Base-by-base conservation (phyloP, 768 basidiomycete genomes). In the Mycena latifolia region DNA sequence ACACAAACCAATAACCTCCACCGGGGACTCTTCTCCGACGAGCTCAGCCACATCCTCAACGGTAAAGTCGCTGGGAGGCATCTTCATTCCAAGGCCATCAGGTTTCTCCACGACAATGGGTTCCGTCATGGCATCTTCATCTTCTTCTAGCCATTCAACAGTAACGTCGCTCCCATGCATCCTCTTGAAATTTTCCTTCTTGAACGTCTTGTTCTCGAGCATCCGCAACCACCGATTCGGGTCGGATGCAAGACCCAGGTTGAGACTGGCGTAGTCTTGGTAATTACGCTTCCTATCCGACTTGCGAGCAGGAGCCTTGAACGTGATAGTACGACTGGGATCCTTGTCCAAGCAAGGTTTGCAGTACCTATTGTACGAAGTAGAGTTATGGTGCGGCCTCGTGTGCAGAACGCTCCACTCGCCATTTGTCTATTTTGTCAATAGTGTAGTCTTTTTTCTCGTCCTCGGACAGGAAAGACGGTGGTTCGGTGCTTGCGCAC, bases 1-100 rank as follows among this genome's bases (percentile, higher is more conserved):
- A 27, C 55, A 72, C 84, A 64, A 72, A 95, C 95, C 95, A 71
- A 99, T 97, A 25, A 99, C 97, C 78, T 98, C 95, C 22, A 99
- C 84, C 0, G 92, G 88, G 1, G 84, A 87, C 67, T 93, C 87
- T 54, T 87, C 87, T 7, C 96, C 97, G 45, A 98, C 86, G 28
- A 89, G 80, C 63, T 91, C 82, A 1, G 91, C 94, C 2, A 99
- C 90, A 74, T 96, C 91, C 60, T 87, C 83, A 43, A 98, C 92
- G 0, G 89, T 91, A 59, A 96, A 86, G 59, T 86, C 82, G 11
- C 77, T 69, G 2, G 84, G 77, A 2, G 96, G 96, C 90, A 98
- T 93, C 75, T 89, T 90, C 90, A 98, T 95, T 12, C 95, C 96
- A 47, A 98, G 80, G 8, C 93, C 92, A 17, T 93, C 91, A 3